Evolutionary conservation across 2,329 filamentous ascomycete genomes (phyloP).

Genomic region (Ophiostoma tasmaniense): DNA sequence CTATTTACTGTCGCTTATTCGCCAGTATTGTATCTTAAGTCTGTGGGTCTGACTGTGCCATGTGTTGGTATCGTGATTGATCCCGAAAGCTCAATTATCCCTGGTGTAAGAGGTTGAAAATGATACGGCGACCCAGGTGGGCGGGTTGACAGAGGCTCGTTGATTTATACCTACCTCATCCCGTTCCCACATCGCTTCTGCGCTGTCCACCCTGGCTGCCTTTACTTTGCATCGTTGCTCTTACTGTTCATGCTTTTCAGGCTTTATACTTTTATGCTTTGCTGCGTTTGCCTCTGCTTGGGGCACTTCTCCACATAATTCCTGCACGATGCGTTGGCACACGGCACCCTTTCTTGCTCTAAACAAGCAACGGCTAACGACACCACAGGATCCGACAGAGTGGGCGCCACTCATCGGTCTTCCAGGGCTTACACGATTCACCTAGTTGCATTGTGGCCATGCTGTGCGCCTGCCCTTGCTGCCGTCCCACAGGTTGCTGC

Average conservation of each 20-base stretch:
- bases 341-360: constrained; percentile 20
- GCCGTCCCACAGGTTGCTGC: constrained; percentile 12
- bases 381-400: constrained; percentile 20
- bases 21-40: background rate
- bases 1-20: background rate
- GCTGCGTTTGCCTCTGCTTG: constrained; percentile 13
- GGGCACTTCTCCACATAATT: constrained; percentile 26
- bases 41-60: background rate
- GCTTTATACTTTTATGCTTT: constrained; percentile 1
- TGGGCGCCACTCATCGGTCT: constrained; percentile 12
- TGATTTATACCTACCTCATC: constrained; percentile 13
- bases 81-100: background rate
- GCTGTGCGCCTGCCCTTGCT: background rate
- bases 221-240: constrained; percentile 10
- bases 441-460: constrained; percentile 1
- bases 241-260: background rate
- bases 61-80: background rate
- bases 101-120: background rate
- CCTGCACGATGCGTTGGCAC: constrained; percentile 33
- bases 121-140: background rate
- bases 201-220: background rate
- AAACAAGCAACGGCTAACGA: constrained; percentile 21
- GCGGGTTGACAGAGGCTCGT: constrained; percentile 7
- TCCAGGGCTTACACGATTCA: background rate
- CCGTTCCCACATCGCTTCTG: background rate